A percentile compares a stretch with the other conserved stretches of the same genome.
phyloP scores from a whole-genome alignment of 1,284 basidiomycete species.

The Bjerkandera adusta region DNA sequence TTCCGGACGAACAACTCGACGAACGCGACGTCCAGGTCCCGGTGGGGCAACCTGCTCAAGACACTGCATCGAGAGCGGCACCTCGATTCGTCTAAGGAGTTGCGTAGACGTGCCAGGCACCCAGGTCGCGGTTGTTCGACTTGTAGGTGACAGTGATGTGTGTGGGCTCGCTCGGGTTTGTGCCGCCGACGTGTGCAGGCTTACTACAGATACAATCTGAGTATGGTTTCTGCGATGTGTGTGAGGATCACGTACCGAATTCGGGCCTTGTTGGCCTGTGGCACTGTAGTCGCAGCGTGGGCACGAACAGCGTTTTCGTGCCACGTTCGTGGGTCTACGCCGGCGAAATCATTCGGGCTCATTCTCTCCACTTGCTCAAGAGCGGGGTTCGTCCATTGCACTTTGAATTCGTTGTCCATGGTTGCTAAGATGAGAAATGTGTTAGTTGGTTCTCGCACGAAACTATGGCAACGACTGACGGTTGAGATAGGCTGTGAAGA shows the following conservation, averaged over 20 bases:
- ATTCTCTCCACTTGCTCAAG: neutral
- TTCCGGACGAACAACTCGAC: too few species aligned
- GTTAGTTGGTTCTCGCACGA: too few species aligned
- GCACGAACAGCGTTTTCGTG: neutral
- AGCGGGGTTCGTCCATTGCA: neutral
- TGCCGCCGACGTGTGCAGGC: neutral
- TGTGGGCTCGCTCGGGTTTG: neutral
- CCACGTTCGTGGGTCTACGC: neutral
- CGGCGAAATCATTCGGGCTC: neutral
- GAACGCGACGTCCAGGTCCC: too few species aligned
- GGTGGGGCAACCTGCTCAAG: neutral
- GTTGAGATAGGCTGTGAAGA: too few species aligned
- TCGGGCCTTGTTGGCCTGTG: neutral
- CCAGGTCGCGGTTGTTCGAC: neutral
- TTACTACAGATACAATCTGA: neutral
- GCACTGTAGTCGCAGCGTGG: neutral
- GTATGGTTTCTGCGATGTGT: neutral
- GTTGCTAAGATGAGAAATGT: neutral
- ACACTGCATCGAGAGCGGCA: neutral
- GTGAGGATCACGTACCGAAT: neutral
- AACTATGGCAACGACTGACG: too few species aligned
- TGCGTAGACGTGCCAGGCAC: neutral
- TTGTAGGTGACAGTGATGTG: slow-evolving; percentile 8
- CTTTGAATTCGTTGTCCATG: neutral
- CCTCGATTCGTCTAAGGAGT: neutral